Evolutionary conservation across 306 rosid species (phyloP).

Genomic region (Cicer chorassanicum): DNA sequence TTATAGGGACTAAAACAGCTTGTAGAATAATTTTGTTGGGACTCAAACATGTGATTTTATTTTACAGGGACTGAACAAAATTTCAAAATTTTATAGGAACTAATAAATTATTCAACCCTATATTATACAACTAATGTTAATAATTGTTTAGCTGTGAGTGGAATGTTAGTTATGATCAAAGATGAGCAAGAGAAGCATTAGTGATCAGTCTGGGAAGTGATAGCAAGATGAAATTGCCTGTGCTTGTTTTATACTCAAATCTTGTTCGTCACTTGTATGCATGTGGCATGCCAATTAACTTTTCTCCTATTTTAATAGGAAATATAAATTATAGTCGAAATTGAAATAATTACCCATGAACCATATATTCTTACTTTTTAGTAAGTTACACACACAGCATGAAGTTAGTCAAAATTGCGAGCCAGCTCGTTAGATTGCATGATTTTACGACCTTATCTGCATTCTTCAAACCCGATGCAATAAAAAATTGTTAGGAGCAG

Average conservation of each 20-base stretch:
- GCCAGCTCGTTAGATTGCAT: no score
- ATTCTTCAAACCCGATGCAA: no score
- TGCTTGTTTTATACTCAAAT: slow-evolving; percentile 28
- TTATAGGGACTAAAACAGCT: no score
- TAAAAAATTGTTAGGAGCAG: no score
- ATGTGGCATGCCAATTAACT: neutral
- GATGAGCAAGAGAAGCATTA: neutral
- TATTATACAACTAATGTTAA: neutral
- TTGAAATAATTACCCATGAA: neutral
- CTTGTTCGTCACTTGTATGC: slow-evolving; percentile 19
- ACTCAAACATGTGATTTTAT: no score
- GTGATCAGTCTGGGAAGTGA: neutral
- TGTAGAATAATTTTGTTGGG: no score
- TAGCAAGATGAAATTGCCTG: slow-evolving; percentile 16
- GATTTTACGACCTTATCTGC: no score
- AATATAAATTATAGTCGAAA: neutral
- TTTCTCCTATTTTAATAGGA: slow-evolving; percentile 1
- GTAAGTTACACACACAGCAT: neutral
- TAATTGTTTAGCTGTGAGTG: slow-evolving; percentile 6
- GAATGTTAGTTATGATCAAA: slow-evolving; percentile 9
- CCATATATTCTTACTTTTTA: neutral
- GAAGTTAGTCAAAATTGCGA: no score
- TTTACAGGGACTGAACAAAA: no score
- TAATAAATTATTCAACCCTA: no score
- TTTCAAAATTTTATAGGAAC: no score